Conservation (phyloP, 2,329 filamentous ascomycete genomes). For the Apiospora saccharicola region DNA sequence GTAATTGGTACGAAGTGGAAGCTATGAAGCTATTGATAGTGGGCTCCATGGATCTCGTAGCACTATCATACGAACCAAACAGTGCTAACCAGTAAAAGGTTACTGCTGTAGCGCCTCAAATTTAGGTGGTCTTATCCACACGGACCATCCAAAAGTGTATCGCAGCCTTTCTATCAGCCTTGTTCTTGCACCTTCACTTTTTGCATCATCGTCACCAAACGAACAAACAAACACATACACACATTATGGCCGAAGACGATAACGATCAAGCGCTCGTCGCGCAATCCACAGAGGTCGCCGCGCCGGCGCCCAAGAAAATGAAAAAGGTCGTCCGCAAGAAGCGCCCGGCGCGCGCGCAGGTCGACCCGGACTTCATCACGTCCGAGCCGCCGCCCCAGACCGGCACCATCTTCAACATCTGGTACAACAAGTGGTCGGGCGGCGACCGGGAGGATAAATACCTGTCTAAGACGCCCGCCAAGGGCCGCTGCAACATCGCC, state of each 20-base stretch:
- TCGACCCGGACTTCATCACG: conserved; percentile 84
- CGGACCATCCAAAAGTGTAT: conserved; percentile 17
- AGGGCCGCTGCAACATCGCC: conserved; percentile 85
- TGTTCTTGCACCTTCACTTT: background rate
- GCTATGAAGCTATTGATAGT: background rate
- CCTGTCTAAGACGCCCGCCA: conserved; percentile 80
- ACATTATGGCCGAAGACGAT: conserved; percentile 31
- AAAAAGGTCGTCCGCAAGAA: conserved; percentile 92
- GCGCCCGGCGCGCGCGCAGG: conserved; percentile 86
- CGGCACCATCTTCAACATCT: conserved; percentile 96
- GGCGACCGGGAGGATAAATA: conserved; percentile 95
- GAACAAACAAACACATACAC: background rate
- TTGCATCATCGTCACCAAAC: background rate
- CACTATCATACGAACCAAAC: background rate
- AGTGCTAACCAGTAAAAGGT: conserved; percentile 2
- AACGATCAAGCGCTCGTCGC: conserved; percentile 36
- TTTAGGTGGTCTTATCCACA: background rate
- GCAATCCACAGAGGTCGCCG: conserved; percentile 52
- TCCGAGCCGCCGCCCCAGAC: conserved; percentile 90
- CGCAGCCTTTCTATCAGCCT: conserved; percentile 16
- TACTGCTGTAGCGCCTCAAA: background rate
- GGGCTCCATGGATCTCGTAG: background rate
- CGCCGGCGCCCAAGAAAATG: conserved; percentile 67
- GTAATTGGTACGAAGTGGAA: background rate
- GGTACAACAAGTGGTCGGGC: conserved; percentile 98